Percentiles rank a stretch among this genome's conserved stretches.
Evolutionary conservation across 495 filamentous ascomycete species (phyloP).

Genomic region (Tricharina praecox): DNA sequence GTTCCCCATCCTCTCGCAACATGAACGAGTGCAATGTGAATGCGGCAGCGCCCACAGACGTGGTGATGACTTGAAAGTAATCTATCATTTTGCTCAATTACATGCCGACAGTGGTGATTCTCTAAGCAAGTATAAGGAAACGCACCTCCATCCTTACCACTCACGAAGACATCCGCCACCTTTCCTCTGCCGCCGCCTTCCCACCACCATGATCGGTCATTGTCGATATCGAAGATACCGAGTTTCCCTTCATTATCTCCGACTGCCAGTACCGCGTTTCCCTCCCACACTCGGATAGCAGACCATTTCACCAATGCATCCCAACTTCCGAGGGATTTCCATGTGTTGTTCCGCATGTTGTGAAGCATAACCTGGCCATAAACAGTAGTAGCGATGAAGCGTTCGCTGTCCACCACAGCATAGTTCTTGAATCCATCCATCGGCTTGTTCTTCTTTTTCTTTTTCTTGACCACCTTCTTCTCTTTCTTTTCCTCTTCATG

Average conservation of each 20-base stretch:
- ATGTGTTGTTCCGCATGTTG: slow-evolving; percentile 8
- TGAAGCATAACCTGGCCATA: slow-evolving; percentile 44
- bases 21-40: slow-evolving; percentile 1
- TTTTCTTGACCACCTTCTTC: background rate
- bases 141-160: slow-evolving; percentile 3
- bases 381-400: slow-evolving; percentile 42
- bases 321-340: slow-evolving; percentile 9
- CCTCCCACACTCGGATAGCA: slow-evolving; percentile 15
- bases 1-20: background rate
- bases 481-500: background rate
- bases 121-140: background rate
- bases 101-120: too few species aligned
- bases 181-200: slow-evolving; percentile 11
- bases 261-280: slow-evolving; percentile 12
- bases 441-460: slow-evolving; percentile 4
- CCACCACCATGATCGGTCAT: slow-evolving; percentile 11
- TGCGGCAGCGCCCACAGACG: slow-evolving; percentile 6
- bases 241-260: slow-evolving; percentile 13
- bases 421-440: slow-evolving; percentile 46
- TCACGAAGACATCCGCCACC: slow-evolving; percentile 17
- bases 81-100: slow-evolving; percentile 5
- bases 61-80: slow-evolving; percentile 19
- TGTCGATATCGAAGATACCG: slow-evolving; percentile 11
- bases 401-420: slow-evolving; percentile 41
- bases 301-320: slow-evolving; percentile 12